These are phyloP conservation scores for Neurospora crassa DNA, from an alignment of 2,329 filamentous ascomycete species.

Conservation along the genomic window DNA sequence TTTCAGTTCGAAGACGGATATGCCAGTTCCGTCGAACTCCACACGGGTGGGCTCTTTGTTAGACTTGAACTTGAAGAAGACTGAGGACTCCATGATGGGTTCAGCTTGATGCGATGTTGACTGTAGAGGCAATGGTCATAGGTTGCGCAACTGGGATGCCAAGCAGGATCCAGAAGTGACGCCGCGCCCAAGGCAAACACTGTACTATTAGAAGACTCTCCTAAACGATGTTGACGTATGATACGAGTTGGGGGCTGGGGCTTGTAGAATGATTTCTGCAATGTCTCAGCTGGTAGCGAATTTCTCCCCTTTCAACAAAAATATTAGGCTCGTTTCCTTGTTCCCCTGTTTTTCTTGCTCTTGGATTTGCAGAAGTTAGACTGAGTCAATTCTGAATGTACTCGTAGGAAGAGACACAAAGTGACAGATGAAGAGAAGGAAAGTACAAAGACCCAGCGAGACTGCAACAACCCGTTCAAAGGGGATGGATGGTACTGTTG, in stretches of 20 bases:
- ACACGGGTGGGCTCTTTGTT: slow-evolving; percentile 92
- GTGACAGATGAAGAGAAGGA: slow-evolving; percentile 23
- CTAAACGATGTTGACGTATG: slow-evolving; percentile 9
- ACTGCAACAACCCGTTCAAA: slow-evolving; percentile 18
- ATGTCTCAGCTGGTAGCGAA: slow-evolving; percentile 9
- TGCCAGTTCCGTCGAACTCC: slow-evolving; percentile 93
- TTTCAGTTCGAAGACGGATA: slow-evolving; percentile 97
- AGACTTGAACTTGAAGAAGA: slow-evolving; percentile 99
- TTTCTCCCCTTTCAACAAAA: slow-evolving; percentile 14
- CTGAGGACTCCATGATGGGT: slow-evolving; percentile 78
- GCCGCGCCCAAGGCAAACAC: slow-evolving; percentile 8
- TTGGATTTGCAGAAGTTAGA: slow-evolving; percentile 25
- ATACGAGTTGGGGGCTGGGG: slow-evolving; percentile 10
- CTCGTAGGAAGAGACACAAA: slow-evolving; percentile 26
- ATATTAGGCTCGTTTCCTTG: slow-evolving; percentile 12
- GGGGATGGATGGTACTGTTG: slow-evolving; percentile 17
- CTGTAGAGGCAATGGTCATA: slow-evolving; percentile 4
- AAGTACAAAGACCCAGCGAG: slow-evolving; percentile 26
- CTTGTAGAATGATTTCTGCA: slow-evolving; percentile 7
- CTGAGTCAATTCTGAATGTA: slow-evolving; percentile 47
- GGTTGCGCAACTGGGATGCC: slow-evolving; percentile 3
- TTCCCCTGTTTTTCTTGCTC: slow-evolving; percentile 26
- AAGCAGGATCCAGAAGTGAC: slow-evolving; percentile 8
- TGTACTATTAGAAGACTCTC: slow-evolving; percentile 12
- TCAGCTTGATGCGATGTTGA: slow-evolving; percentile 3